These are phyloP conservation scores for Rhizopogon roseolus DNA, from an alignment of 768 basidiomycete genomes.

Conservation along the genomic window DNA sequence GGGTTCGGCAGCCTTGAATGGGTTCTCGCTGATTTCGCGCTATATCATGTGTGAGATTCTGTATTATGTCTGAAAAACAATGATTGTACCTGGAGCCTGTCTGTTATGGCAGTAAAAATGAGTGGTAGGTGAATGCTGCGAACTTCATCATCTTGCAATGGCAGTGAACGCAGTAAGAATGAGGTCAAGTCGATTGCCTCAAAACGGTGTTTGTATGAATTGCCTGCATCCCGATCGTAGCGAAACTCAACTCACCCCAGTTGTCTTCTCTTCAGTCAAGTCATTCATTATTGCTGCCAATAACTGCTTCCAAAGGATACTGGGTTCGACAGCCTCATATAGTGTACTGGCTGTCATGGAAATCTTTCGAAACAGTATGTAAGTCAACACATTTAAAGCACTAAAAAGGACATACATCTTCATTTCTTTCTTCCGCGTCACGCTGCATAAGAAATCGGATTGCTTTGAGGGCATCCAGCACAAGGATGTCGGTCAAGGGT, in stretches of 20 bases:
- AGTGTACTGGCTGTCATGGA: conserved; percentile 82
- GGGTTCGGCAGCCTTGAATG: conserved; percentile 28
- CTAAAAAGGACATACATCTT: conserved; percentile 48
- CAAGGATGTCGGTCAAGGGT: conserved; percentile 69
- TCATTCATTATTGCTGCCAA: conserved; percentile 53
- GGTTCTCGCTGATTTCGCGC: conserved; percentile 34
- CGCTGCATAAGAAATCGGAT: conserved; percentile 53
- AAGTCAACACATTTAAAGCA: background rate
- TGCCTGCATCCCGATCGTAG: background rate
- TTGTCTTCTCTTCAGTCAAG: conserved; percentile 36
- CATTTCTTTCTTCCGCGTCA: conserved; percentile 41
- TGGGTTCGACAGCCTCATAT: conserved; percentile 91
- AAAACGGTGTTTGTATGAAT: conserved; percentile 3
- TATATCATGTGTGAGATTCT: conserved; percentile 13
- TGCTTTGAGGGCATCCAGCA: conserved; percentile 76
- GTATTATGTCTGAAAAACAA: background rate
- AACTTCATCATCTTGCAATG: conserved; percentile 83
- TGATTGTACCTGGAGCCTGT: conserved; percentile 53
- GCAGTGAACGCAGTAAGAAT: conserved; percentile 73
- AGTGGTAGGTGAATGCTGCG: conserved; percentile 77
- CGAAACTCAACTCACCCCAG: conserved; percentile 41
- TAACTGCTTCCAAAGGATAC: conserved; percentile 79
- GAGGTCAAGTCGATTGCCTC: conserved; percentile 64
- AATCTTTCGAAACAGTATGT: conserved; percentile 37
- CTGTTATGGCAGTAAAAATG: conserved; percentile 64